Conservation (phyloP, 345 rosid species). For the Acer saccharum region DNA sequence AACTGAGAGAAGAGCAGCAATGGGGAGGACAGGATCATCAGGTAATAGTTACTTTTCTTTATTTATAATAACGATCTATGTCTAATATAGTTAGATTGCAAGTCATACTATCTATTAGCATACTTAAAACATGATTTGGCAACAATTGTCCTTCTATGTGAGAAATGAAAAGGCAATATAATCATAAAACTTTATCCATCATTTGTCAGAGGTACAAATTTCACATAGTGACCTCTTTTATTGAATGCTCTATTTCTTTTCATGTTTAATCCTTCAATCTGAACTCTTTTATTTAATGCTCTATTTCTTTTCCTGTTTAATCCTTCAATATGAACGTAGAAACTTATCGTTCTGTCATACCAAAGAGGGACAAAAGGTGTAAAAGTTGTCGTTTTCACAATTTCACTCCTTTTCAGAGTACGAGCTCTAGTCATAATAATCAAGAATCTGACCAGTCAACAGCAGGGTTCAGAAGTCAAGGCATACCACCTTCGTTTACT, state of each 20-base stretch:
- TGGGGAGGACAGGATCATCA: conserved; percentile 52
- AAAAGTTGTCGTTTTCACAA: background rate
- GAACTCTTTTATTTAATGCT: too few species aligned
- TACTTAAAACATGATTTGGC: background rate
- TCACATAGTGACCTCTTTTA: background rate
- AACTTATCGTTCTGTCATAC: background rate
- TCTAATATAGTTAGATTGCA: background rate
- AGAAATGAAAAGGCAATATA: background rate
- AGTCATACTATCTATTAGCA: background rate
- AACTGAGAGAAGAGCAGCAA: conserved; percentile 60
- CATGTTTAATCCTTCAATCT: background rate
- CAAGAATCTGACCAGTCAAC: conserved; percentile 38
- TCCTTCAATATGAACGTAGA: background rate
- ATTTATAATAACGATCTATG: background rate
- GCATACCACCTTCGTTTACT: conserved; percentile 29
- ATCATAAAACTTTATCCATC: background rate
- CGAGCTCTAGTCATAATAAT: conserved; percentile 29
- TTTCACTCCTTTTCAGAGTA: conserved; percentile 21
- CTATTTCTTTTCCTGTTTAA: background rate
- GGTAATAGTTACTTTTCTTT: conserved; percentile 37
- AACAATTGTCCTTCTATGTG: background rate
- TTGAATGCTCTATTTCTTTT: background rate
- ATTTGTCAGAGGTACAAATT: background rate
- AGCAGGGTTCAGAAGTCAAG: conserved; percentile 30
- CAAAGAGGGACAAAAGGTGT: background rate